Conservation (phyloP, 2,329 filamentous ascomycete genomes). For the Cadophora sp. region DNA sequence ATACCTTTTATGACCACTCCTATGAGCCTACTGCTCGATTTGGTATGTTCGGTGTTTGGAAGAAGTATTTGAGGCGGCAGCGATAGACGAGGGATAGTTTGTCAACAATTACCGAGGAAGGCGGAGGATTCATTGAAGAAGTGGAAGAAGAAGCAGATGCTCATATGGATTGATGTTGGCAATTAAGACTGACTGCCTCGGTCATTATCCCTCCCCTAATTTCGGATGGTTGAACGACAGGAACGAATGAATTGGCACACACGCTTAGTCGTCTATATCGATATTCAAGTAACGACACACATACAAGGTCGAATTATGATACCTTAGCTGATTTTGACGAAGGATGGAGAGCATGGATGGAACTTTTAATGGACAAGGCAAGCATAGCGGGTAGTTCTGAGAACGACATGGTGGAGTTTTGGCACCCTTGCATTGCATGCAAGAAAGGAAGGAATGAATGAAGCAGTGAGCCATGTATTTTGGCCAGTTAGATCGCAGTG, state of each 20-base stretch:
- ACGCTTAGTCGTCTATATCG: neutral
- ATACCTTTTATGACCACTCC: neutral
- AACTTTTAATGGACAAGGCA: neutral
- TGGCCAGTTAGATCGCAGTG: neutral
- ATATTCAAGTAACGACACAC: neutral
- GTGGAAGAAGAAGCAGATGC: neutral
- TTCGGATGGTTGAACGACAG: neutral
- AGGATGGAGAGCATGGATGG: neutral
- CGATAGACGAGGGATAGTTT: neutral
- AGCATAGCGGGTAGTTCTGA: neutral
- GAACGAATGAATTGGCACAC: neutral
- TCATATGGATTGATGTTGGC: neutral
- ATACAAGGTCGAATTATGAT: neutral
- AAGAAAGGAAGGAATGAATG: neutral
- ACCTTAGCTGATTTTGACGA: neutral
- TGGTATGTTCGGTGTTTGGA: neutral
- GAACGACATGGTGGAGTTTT: neutral
- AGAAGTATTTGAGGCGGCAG: neutral
- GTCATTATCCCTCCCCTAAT: neutral
- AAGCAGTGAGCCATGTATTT: neutral
- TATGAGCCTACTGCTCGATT: conserved; percentile 3
- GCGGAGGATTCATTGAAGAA: neutral
- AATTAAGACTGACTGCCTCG: neutral
- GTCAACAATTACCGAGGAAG: neutral
- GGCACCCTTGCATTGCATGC: neutral